Evolutionary conservation across 2,329 filamentous ascomycete species (phyloP), one percentile per base, ranked within the genome.

Genomic region (Aspergillaceae sp.): DNA sequence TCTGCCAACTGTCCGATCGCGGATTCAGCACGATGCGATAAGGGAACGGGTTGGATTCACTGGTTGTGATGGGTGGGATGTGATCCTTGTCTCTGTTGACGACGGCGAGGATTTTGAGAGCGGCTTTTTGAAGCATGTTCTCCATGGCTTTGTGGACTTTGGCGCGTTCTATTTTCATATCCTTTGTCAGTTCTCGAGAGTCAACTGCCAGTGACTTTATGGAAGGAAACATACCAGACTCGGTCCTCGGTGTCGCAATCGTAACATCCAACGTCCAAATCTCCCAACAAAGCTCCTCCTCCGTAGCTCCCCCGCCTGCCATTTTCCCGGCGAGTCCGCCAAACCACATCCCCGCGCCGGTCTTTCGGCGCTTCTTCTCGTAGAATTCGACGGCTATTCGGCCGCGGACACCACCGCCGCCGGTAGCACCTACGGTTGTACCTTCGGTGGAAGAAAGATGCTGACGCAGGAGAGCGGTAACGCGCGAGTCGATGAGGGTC

Each of bases 281-380:
- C 74, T 97, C 92, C 92, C 92, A 98, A 66, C 89, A 94, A 11
- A 96, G 82, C 66, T 96, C 90, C 65, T 97, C 90, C 55, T 96
- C 91, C 27, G 81, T 84, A 19, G 19, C 90, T 65, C 96, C 90
- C 55, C 96, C 90, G 28, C 81, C 84, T 19, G 19, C 19, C 9
- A 29, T 6, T 58, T 82, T 83, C 4, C 63, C 65, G 38, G 65
- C 65, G 41, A 74, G 51, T 32, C 68, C 70, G 3, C 66, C 63
- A 55, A 89, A 84, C 67, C 87, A 75, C 55, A 74, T 83, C 65
- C 86, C 30, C 5, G 30, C 30, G 8, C 30, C 90, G 2, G 80
- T 78, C 74, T 90, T 92, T 56, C 85, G 80, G 49, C 90, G 78
- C 64, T 84, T 86, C 76, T 91, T 92, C 72, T 98, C 91, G 56